Evolutionary conservation across 768 basidiomycete genomes (phyloP).

Genomic region (Mycena alexandri): DNA sequence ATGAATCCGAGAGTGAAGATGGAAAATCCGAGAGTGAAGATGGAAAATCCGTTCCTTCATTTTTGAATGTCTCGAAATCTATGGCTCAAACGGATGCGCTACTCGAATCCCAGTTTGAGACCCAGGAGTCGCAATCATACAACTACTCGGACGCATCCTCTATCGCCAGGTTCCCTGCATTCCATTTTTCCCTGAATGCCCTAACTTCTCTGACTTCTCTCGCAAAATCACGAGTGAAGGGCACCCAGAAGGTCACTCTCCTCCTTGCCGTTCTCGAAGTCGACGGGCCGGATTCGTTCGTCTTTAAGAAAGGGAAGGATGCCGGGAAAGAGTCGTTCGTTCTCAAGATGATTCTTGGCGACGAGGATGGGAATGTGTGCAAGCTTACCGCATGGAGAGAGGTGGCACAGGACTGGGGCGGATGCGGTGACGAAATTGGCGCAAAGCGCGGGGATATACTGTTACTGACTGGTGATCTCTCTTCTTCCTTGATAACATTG

Average conservation of each 20-base stretch:
- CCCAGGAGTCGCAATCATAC: constrained; percentile 61
- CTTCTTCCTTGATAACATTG: background rate
- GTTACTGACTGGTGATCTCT: constrained; percentile 71
- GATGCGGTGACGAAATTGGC: constrained; percentile 52
- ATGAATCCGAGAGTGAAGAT: constrained; percentile 32
- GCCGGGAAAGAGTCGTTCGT: constrained; percentile 78
- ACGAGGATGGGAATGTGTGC: constrained; percentile 76
- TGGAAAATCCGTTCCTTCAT: constrained; percentile 42
- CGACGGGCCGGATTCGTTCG: constrained; percentile 79
- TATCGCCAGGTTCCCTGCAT: constrained; percentile 78
- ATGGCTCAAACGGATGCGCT: constrained; percentile 26
- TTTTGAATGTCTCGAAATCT: constrained; percentile 42
- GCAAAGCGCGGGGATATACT: constrained; percentile 81
- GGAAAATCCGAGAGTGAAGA: constrained; percentile 38
- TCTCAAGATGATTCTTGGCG: constrained; percentile 79
- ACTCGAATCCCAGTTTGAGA: constrained; percentile 41
- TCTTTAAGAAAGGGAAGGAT: constrained; percentile 75
- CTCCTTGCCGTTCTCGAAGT: constrained; percentile 80
- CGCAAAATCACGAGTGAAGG: constrained; percentile 45
- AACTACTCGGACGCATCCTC: constrained; percentile 77
- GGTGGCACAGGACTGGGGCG: constrained; percentile 79
- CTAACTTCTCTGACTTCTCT: constrained; percentile 65
- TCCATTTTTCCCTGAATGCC: constrained; percentile 77
- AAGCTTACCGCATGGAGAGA: constrained; percentile 87
- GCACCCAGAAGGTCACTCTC: constrained; percentile 65